These are phyloP conservation scores for Rhodomyrtus tomentosa DNA, from an alignment of 345 rosid species.

Conservation along the genomic window DNA sequence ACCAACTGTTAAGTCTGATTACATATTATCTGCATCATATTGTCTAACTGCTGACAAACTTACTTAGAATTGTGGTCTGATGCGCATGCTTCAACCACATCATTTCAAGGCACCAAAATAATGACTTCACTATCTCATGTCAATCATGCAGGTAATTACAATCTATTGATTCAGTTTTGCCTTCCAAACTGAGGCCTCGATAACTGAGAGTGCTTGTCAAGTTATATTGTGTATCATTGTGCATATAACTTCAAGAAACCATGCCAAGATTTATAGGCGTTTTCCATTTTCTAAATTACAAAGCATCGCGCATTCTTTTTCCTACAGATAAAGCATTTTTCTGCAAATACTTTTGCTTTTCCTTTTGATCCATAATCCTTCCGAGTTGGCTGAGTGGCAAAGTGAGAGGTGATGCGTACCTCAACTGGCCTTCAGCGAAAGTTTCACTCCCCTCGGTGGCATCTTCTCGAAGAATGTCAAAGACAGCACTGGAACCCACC, in stretches of 20 bases:
- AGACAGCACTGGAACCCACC: constrained; percentile 21
- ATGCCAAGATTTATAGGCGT: neutral
- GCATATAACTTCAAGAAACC: neutral
- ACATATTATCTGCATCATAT: neutral
- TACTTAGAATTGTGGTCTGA: neutral
- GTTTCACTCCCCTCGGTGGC: constrained; percentile 5
- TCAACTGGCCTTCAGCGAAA: neutral
- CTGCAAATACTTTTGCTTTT: neutral
- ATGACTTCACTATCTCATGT: neutral
- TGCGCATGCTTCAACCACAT: neutral
- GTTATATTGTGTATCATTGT: neutral
- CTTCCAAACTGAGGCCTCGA: neutral
- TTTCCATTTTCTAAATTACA: neutral
- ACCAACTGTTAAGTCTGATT: neutral
- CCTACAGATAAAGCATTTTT: neutral
- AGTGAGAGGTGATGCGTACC: neutral
- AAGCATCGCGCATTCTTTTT: neutral
- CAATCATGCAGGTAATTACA: neutral
- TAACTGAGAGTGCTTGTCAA: neutral
- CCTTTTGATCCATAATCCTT: neutral
- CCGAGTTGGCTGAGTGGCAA: neutral
- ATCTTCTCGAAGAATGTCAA: constrained; percentile 25
- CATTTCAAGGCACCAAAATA: neutral
- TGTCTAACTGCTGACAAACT: neutral
- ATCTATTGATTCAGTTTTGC: neutral